Evolutionary conservation across 441 rosid species (phyloP), one percentile per base, ranked within the genome.

Genomic region (Bruguiera hainesii): DNA sequence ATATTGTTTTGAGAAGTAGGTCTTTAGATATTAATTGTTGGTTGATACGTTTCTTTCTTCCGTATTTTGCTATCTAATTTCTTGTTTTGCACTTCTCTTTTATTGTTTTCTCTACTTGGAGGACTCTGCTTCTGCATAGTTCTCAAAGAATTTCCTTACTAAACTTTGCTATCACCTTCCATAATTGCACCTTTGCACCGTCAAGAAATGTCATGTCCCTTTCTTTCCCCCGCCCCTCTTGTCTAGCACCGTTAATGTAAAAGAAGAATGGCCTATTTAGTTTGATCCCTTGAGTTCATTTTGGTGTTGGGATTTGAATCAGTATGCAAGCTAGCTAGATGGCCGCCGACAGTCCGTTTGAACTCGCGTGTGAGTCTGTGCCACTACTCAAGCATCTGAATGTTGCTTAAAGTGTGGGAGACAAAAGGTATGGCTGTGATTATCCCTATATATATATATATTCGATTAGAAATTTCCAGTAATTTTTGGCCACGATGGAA

Each of bases 281-380:
- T 42, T 5, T 23, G 29, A 23, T 23, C 29, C 29, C 29, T 23
- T 55, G 28, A 55, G 25, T 26, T 55, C 18, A 20, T 55, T 55
- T 29, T 55, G 16, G 30, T 55, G 58, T 60, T 67, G 75, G 72
- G 65, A 55, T 63, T 26, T 35, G 59, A 64, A 49, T 15, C 7
- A 59, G 66, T n/a, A 33, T 48, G 29, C 62, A 70, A 56, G 63
- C n/a, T 46, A 26, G 48, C 48, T 42, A 42, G 69, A 58, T 60
- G 53, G 51, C 63, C 9, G 52, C 51, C 61, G 30, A 65, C 70
- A 70, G 48, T 42, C 13, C 48, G 73, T 23, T 59, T 28, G 64
- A 46, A 67, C 16, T 20, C 67, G 61, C 77, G 69, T 82, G 73
- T 69, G 73, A 64, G 60, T 77, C 71, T 63, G 75, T 82, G 81